These are phyloP conservation scores for Lipomyces starkeyi DNA, from an alignment of 805 yeast species.

Conservation along the genomic window DNA sequence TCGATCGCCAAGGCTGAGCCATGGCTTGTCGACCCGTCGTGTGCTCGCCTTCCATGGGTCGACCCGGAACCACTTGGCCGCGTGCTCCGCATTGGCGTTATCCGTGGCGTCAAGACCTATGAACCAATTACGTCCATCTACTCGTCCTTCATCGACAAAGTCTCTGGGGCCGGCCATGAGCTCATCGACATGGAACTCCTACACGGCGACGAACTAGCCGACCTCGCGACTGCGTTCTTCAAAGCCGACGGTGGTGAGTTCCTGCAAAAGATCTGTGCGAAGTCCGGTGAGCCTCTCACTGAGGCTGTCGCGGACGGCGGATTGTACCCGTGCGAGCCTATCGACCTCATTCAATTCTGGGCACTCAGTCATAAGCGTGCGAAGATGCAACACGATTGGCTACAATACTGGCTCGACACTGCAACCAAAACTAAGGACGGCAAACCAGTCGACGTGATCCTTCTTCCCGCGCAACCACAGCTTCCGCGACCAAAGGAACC, in stretches of 20 bases:
- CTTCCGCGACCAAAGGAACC: constrained; percentile 38
- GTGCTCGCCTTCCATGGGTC: constrained; percentile 57
- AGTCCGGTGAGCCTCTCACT: constrained; percentile 53
- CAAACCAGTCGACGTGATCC: constrained; percentile 53
- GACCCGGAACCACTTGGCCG: constrained; percentile 37
- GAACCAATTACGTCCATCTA: constrained; percentile 57
- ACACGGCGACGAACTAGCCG: constrained; percentile 51
- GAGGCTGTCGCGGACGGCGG: constrained; percentile 38
- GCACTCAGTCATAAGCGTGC: constrained; percentile 27
- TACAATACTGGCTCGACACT: constrained; percentile 51
- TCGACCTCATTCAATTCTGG: constrained; percentile 32
- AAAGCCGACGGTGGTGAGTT: constrained; percentile 53
- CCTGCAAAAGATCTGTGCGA: constrained; percentile 45
- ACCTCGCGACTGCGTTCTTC: constrained; percentile 48
- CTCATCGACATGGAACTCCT: constrained; percentile 49
- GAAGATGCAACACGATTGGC: constrained; percentile 43
- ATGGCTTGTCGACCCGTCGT: constrained; percentile 58
- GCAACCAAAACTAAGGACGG: constrained; percentile 47
- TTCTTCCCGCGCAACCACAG: constrained; percentile 53
- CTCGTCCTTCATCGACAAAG: constrained; percentile 57
- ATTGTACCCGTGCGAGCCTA: constrained; percentile 39
- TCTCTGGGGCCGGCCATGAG: constrained; percentile 62
- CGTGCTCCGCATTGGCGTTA: constrained; percentile 42
- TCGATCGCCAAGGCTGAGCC: constrained; percentile 52
- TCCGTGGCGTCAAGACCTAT: constrained; percentile 40